Base-by-base conservation (phyloP, 306 rosid genomes). In the Sicyos baderoa region DNA sequence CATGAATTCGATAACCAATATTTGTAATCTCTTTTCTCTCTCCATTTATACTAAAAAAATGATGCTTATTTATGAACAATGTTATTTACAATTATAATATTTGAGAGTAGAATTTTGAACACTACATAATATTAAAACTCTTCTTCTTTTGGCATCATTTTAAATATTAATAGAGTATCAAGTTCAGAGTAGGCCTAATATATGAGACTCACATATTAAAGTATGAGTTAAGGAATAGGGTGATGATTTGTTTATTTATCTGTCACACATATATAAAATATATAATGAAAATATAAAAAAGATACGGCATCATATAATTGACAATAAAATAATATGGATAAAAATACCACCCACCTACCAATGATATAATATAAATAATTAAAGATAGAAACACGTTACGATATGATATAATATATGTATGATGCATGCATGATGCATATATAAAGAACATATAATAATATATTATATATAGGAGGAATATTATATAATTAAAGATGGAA, bases 341-440 rank as follows among this genome's bases (percentile, higher is more conserved):
- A 52, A 54, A 75, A 72, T 75, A 77, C 72, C 78, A 64, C 21
- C 29, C 54, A 67, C 81, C 82, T 62, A 72, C 80, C 84, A 75
- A 61, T 72, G 15, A 54, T 19, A 64, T 71, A 57, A 68, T 6
- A 53, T 58, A 63, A 40, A 40, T 63, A 63, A 25, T 17, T 25
- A 47, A 19, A n/a, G 27, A 68, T 65, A n/a, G 51, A 37, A 37
- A 37, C 44, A 37, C 7, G 44, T 37, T 37, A 37, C 9, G 44
- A 7, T 37, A 37, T 37, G 70, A 5, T n/a, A 61, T n/a, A 47
- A 35, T 32, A 35, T 32, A 65, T 65, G 37, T 18, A 45, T 65
- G 71, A 17, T 22, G 54, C 71, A 47, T 10, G 13, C 4, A 10
- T 9, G 7, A 6, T 35, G 40, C 7, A 6, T 5, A 6, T 37